phyloP scores from a whole-genome alignment of 2,329 filamentous ascomycete genomes.

The Aspergillus melleus region DNA sequence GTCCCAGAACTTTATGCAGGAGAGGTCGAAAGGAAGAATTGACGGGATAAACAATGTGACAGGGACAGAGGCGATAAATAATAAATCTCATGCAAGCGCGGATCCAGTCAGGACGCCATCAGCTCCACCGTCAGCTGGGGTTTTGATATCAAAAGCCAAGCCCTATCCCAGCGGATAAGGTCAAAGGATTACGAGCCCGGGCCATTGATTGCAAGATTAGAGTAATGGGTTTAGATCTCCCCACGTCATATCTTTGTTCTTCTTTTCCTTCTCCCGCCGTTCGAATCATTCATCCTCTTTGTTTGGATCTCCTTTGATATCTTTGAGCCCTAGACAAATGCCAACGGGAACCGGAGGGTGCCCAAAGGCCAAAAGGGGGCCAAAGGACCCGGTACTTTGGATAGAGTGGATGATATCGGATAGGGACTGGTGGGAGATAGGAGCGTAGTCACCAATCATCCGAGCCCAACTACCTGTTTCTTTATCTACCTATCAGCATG shows the following conservation, averaged over 20 bases:
- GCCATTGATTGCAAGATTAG: background rate
- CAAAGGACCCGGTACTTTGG: background rate
- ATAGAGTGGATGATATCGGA: background rate
- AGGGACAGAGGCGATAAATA: background rate
- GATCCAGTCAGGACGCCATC: background rate
- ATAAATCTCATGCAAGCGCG: background rate
- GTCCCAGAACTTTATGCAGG: background rate
- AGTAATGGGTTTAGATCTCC: background rate
- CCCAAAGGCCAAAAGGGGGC: background rate
- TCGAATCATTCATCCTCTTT: background rate
- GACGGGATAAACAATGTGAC: background rate
- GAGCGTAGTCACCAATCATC: background rate
- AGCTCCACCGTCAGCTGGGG: background rate
- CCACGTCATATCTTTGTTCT: background rate
- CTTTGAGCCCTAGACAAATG: background rate
- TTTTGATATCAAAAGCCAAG: background rate
- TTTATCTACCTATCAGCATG: background rate
- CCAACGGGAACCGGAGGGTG: background rate
- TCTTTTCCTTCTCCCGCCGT: background rate
- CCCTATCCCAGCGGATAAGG: background rate
- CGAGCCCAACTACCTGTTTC: background rate
- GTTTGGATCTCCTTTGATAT: background rate
- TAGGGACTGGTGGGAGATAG: slow-evolving; percentile 32
- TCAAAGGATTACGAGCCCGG: background rate
- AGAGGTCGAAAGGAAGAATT: background rate